Percentiles rank a stretch among this genome's conserved stretches.
phyloP scores from a whole-genome alignment of 345 rosid species.

The Dipteronia sinensis region DNA sequence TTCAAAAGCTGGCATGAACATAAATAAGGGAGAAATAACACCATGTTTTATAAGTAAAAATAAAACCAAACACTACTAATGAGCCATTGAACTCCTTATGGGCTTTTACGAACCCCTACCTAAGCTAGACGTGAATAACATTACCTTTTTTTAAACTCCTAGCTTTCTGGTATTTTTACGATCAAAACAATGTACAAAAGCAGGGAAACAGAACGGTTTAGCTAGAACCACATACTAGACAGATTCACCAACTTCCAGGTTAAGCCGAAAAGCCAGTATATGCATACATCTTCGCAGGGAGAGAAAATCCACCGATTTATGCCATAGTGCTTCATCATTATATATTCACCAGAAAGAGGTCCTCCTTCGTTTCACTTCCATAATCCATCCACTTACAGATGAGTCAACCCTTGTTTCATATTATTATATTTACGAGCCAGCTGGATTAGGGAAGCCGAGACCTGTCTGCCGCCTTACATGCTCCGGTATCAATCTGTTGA shows the following conservation, averaged over 20 bases:
- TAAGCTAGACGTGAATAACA: constrained; percentile 29
- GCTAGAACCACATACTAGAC: constrained; percentile 19
- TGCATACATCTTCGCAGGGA: constrained; percentile 21
- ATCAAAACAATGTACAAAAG: constrained; percentile 33
- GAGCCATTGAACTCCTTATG: constrained; percentile 12
- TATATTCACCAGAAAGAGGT: neutral
- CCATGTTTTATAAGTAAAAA: neutral
- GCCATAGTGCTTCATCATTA: constrained; percentile 19
- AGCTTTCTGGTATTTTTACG: constrained; percentile 23
- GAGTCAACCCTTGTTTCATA: constrained; percentile 6
- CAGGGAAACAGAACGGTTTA: constrained; percentile 9
- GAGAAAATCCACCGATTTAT: constrained; percentile 9
- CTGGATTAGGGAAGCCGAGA: constrained; percentile 36
- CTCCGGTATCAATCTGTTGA: constrained; percentile 71
- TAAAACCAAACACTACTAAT: constrained; percentile 20
- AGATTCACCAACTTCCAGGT: constrained; percentile 20
- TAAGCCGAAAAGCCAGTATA: constrained; percentile 18
- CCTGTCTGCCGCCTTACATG: constrained; percentile 53
- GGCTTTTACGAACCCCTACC: constrained; percentile 23
- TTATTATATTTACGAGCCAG: constrained; percentile 35
- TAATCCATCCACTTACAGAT: constrained; percentile 2
- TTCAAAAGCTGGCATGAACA: neutral
- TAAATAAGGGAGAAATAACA: neutral
- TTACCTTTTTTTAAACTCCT: constrained; percentile 25
- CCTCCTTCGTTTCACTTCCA: constrained; percentile 7